Base-by-base conservation (phyloP, 805 yeast genomes). In the Saturnispora quitensis region DNA sequence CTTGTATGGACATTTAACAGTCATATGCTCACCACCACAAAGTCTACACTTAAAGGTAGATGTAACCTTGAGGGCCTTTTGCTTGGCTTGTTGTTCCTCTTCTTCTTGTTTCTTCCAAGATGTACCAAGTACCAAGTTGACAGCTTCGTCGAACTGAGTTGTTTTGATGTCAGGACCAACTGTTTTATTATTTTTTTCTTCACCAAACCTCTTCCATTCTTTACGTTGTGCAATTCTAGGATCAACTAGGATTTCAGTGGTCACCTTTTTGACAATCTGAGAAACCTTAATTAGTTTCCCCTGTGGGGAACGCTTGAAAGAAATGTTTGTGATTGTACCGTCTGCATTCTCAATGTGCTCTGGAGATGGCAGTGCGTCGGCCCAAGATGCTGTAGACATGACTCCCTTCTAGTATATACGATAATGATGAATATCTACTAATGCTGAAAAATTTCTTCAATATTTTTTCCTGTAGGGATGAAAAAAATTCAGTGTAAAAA, bases 1-100 rank as follows among this genome's bases (percentile, higher is more conserved):
- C 73, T 86, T 90, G 79, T 81, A 89, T 57, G 99, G 99, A 86
- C 99, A 93, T 73, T 85, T 84, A 68, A 89, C 73, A 42, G 97
- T 86, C 78, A 83, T 87, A 76, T 93, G 99, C 60, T 81, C 85
- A 65, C 96, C 97, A 55, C 86, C 86, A 84, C 99, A 93, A 51
- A 78, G 73, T 79, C 97, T 87, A 80, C 99, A 93, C 58, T 68
- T 71, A 51, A 72, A 72, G 51, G 73, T 72, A 43, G 64, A 77
- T 67, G 81, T 86, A 64, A 77, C 83, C 63, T 78, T 81, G 69
- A 81, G 57, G 15, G 58, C 52, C 61, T 76, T 76, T 61, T 72
- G 71, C 55, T 73, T 74, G 56, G 72, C 70, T 43, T 66, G 79
- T 67, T 82, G 85, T 66, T 80, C 85, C 65, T 81, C 82, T 71